Evolutionary conservation across 1,139 yeast genomes (phyloP).

Genomic region (Pichia cactophila): DNA sequence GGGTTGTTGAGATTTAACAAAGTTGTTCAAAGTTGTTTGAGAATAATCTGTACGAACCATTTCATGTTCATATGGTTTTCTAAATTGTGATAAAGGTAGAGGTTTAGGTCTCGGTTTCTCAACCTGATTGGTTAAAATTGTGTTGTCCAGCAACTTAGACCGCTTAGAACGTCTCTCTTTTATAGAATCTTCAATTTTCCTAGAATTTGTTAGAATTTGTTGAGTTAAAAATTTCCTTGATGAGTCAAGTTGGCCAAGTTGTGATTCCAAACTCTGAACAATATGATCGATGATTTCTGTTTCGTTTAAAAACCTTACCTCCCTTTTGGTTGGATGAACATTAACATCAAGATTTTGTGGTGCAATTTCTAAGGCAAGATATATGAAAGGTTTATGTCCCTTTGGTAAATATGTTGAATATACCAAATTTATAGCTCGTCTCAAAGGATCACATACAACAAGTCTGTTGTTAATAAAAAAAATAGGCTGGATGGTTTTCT

Average conservation of each 20-base stretch:
- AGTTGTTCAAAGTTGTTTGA: slow-evolving; percentile 39
- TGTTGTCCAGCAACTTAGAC: not conserved
- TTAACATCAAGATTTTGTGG: slow-evolving; percentile 82
- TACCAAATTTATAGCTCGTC: slow-evolving; percentile 58
- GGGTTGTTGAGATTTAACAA: slow-evolving; percentile 10
- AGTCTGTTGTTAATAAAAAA: slow-evolving; percentile 81
- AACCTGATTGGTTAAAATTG: slow-evolving; percentile 1
- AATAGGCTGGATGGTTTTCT: slow-evolving; percentile 59
- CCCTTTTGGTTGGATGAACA: slow-evolving; percentile 92
- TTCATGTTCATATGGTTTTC: slow-evolving; percentile 49
- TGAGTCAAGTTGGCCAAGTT: slow-evolving; percentile 54
- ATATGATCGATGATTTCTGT: slow-evolving; percentile 73
- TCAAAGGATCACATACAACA: slow-evolving; percentile 74
- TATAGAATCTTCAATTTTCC: slow-evolving; percentile 10
- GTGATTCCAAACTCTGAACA: slow-evolving; percentile 41
- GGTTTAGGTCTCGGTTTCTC: slow-evolving; percentile 13
- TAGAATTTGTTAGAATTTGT: slow-evolving; percentile 33
- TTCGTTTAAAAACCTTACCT: slow-evolving; percentile 79
- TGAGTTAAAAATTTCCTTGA: slow-evolving; percentile 68
- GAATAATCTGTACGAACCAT: slow-evolving; percentile 68
- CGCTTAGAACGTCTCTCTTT: slow-evolving; percentile 10
- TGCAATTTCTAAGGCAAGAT: slow-evolving; percentile 55
- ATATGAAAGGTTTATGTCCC: slow-evolving; percentile 73
- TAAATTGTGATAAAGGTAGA: slow-evolving; percentile 17
- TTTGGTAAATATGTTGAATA: slow-evolving; percentile 68